A percentile compares a stretch with the other conserved stretches of the same genome.
Evolutionary conservation across 2,329 filamentous ascomycete species (phyloP).

Genomic region (Akanthomyces lecanii): DNA sequence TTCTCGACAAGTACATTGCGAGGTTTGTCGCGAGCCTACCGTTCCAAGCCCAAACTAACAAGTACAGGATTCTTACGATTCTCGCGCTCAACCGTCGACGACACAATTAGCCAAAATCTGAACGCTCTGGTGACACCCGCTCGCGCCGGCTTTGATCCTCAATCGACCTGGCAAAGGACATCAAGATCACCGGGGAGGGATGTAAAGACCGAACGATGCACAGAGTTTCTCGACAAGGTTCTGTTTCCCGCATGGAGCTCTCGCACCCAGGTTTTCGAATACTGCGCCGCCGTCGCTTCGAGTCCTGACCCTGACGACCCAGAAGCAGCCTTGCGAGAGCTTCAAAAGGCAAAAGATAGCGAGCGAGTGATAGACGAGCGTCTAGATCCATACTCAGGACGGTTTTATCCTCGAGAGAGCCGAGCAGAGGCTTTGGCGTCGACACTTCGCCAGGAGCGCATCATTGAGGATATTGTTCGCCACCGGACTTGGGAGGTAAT

Average conservation of each 20-base stretch:
- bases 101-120: conserved; percentile 88
- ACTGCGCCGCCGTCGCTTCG: conserved; percentile 84
- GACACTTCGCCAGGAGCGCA: conserved; percentile 68
- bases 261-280: conserved; percentile 77
- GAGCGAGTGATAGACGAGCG: conserved; percentile 80
- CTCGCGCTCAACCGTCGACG: conserved; percentile 81
- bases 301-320: conserved; percentile 85
- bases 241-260: conserved; percentile 87
- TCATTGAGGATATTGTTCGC: conserved; percentile 75
- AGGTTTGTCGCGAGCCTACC: conserved; percentile 44
- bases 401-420: conserved; percentile 76
- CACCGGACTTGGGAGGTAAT: conserved; percentile 77
- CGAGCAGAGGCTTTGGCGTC: conserved; percentile 75
- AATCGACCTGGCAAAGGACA: conserved; percentile 64
- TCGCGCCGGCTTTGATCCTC: conserved; percentile 68
- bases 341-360: conserved; percentile 65
- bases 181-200: conserved; percentile 46
- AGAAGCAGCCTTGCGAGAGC: conserved; percentile 63
- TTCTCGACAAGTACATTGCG: conserved; percentile 65
- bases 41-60: neutral
- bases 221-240: conserved; percentile 68
- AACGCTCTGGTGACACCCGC: conserved; percentile 82
- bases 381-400: conserved; percentile 82
- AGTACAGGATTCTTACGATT: conserved; percentile 78
- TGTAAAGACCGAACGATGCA: conserved; percentile 62